Evolutionary conservation across 1,284 basidiomycete species (phyloP), one percentile per base, ranked within the genome.

Genomic region (Thecaphora frezii): DNA sequence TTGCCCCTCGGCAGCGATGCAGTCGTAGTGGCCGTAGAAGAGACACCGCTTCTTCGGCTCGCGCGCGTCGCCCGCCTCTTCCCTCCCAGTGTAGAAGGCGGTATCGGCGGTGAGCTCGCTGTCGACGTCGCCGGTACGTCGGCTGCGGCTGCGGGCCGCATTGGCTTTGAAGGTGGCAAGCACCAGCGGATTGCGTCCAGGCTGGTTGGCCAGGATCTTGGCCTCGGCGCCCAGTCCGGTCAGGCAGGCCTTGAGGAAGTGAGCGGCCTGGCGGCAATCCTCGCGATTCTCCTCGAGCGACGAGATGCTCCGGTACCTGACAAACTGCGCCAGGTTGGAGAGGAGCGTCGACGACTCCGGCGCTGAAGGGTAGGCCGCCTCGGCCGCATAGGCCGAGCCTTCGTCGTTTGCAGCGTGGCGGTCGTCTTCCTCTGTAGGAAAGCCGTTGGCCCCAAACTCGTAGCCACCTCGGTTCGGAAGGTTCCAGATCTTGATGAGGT

Each of bases 261-360:
- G 71, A 1, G 74, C 74, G 3, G 69, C 68, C 51, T 75, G 74
- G 13, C 74, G 54, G 28, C 58, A 80, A 68, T 93, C 89, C 80
- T 97, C 94, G 24, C 86, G 84, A 73, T 89, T 85, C 2, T 82
- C 79, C 3, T 86, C 83, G 48, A 82, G 81, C 48, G 86, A 87
- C 69, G 90, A 91, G 48, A 97, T 85, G 50, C 91, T 93, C 1
- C 87, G 89, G 44, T 92, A 89, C 0, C 91, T 86, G 8, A 97
- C 84, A 61, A 98, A 91, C 73, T 89, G 90, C 2, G 89, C 86
- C 3, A 98, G 83, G 0, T 89, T 88, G 70, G 83, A 81, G 10
- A 84, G 81, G 73, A 85, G 81, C 9, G 81, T 78, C 47, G 83
- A 81, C 52, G 66, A 59, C 13, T 60, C 51, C 3, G 58, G 46